Evolutionary conservation across 345 rosid genomes (phyloP), one percentile per base, ranked within the genome.

Genomic region (Raphanus sativus): DNA sequence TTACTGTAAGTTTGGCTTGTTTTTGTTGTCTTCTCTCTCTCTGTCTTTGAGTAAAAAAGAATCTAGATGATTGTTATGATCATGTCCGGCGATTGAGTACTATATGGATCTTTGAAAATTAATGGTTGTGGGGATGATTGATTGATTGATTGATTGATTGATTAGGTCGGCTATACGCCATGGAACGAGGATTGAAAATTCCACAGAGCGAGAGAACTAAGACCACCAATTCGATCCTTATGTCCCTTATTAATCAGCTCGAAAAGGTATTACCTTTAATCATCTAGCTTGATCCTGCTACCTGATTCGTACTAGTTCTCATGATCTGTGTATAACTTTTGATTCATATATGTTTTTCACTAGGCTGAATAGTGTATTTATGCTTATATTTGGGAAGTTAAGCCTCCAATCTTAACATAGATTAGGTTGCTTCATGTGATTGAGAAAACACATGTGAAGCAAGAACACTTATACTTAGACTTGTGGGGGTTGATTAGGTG

Each of bases 241-340:
- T 85, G 77, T 95, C 99, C 62, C 97, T 95, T 81, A 95, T 95
- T 81, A 95, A 92, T 30, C 99, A 92, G 85, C 94, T 95, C 6
- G 98, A 92, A 75, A 92, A 91, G 94, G 98, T 94, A 21, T 42
- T 64, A 21, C 59, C 81, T 65, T 59, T 0, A 40, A 21, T 9
- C 7, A 11, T 61, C 2, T 4, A 55, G n/a, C 25, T 77, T 38
- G 5, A 16, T 48, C 61, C n/a, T 61, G 3, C 3, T 68, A 3
- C 2, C 1, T 61, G 21, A 1, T 50, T 69, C 29, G 24, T 48
- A 48, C 8, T 45, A 21, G 5, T 9, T 63, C 12, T 30, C 8
- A 10, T 12, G 38, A 34, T 68, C 52, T 32, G 24, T 32, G 24
- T 56, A 55, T 56, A 29, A 30, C 9, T 65, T n/a, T 50, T 65